Evolutionary conservation across 768 basidiomycete genomes (phyloP), one percentile per base, ranked within the genome.

Genomic region (Termitomyces sp.): DNA sequence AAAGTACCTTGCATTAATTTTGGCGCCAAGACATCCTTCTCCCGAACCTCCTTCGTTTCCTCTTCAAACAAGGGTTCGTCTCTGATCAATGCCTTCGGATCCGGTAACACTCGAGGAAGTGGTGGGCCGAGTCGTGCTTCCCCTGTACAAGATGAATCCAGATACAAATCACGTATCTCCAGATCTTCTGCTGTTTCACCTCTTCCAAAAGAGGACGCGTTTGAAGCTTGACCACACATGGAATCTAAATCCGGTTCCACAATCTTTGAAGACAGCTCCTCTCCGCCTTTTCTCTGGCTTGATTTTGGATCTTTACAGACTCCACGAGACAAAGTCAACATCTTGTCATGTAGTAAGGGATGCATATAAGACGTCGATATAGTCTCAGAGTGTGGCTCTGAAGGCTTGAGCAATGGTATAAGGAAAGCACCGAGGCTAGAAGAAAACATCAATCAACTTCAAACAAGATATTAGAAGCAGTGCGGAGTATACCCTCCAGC

Each of bases 11-110:
- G 56, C 58, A 61, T 56, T 49, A 59, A 46, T 40, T 57, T 32
- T 18, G 60, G 47, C 57, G 77, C 60, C 49, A 71, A 61, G 7
- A 16, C 52, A 22, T 56, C 51, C 54, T 58, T 60, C 58, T 52
- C 52, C 26, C 38, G 62, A 43, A 16, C 52, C 22, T 26, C 46
- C 8, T 51, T 55, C 9, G 59, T 66, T 8, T 76, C 73, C 51
- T 74, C 77, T 26, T 82, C 81, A 57, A 85, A 81, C 11, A 88
- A 60, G 55, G 68, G 76, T 61, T 87, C 87, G 48, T 79, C 73
- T 61, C 85, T 66, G 28, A 90, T 81, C 45, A 77, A 63, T 16
- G 73, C 68, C 58, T 66, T 65, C 1, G 70, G 61, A 54, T 73
- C 67, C 9, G 30, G 20, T 22, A 16, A 7, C 7, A 32, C 38